phyloP scores from a whole-genome alignment of 129 eudicot species.

The Saussurea involucrata region DNA sequence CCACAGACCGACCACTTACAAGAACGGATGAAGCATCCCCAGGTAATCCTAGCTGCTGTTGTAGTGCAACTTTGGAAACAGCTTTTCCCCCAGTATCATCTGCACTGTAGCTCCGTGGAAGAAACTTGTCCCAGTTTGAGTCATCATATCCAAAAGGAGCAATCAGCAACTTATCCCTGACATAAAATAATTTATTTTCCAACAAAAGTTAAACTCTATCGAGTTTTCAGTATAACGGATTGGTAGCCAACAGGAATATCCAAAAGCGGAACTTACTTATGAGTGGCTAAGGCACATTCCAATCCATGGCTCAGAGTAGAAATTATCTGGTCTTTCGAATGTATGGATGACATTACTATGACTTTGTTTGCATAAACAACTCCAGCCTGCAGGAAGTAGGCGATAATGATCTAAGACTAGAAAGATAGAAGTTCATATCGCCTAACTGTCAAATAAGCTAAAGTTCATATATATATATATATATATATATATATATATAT shows the following conservation, averaged over 20 bases:
- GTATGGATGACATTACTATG: conserved; percentile 46
- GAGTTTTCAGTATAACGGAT: neutral
- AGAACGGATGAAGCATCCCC: conserved; percentile 32
- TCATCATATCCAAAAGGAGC: conserved; percentile 56
- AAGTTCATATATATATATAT: neutral
- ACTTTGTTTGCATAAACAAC: conserved; percentile 63
- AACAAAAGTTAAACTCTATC: neutral
- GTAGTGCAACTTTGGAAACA: conserved; percentile 47
- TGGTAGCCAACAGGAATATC: neutral
- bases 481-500: no score
- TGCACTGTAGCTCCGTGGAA: conserved; percentile 42
- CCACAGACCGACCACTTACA: conserved; percentile 34
- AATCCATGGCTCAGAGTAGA: conserved; percentile 41
- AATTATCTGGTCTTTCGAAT: conserved; percentile 42
- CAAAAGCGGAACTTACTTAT: conserved; percentile 35
- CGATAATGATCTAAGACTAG: neutral
- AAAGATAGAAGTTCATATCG: neutral
- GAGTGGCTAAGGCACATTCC: conserved; percentile 50
- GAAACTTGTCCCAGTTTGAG: conserved; percentile 53
- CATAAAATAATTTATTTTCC: neutral
- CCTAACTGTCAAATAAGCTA: neutral
- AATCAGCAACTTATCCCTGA: conserved; percentile 52
- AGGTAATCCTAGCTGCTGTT: conserved; percentile 35
- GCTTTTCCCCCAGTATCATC: conserved; percentile 54
- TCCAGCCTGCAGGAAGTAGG: conserved; percentile 51